phyloP scores from a whole-genome alignment of 2,329 filamentous ascomycete species.

The Fusarium sp. region DNA sequence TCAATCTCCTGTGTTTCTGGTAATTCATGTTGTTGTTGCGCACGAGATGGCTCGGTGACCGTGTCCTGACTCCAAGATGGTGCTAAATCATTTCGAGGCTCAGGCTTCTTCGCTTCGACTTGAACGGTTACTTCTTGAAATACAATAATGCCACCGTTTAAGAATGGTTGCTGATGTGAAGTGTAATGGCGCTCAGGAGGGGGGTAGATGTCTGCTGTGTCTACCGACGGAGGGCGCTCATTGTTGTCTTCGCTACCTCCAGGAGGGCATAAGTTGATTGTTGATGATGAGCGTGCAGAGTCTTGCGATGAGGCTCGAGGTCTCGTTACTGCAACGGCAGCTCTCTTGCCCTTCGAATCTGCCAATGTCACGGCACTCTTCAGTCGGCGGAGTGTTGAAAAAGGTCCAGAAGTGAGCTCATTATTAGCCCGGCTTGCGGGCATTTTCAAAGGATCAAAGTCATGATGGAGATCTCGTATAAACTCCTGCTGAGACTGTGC shows the following conservation, averaged over 20 bases:
- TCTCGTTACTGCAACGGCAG: neutral
- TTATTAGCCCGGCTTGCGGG: slow-evolving; percentile 15
- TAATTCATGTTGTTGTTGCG: neutral
- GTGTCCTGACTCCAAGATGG: slow-evolving; percentile 12
- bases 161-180: neutral
- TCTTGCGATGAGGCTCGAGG: neutral
- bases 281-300: slow-evolving; percentile 6
- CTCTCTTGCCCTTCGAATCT: neutral
- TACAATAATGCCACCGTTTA: slow-evolving; percentile 12
- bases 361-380: neutral
- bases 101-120: slow-evolving; percentile 1
- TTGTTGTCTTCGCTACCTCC: neutral
- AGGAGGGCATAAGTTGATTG: slow-evolving; percentile 5
- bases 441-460: slow-evolving; percentile 58
- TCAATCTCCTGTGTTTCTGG: neutral
- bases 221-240: neutral
- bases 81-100: neutral
- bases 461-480: slow-evolving; percentile 67
- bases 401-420: slow-evolving; percentile 13
- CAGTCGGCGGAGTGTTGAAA: neutral
- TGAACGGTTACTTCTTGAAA: slow-evolving; percentile 24
- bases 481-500: slow-evolving; percentile 70
- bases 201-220: neutral
- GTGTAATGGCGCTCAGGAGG: slow-evolving; percentile 1
- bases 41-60: neutral